Evolutionary conservation across 108 stramenopile genomes (phyloP).

Genomic region (Seminavis robusta): DNA sequence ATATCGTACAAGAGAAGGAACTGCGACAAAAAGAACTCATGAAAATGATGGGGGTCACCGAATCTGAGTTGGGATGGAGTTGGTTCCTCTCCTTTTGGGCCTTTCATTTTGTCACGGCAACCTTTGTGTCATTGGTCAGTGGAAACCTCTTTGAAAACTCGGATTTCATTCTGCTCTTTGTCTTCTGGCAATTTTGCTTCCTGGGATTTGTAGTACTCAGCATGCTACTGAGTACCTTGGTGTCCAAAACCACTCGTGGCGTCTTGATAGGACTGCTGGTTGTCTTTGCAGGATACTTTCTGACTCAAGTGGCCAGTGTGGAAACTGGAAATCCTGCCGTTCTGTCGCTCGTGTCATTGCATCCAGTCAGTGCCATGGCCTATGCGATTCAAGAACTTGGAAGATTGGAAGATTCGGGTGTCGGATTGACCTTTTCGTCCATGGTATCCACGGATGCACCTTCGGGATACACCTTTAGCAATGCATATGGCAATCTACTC

Average conservation of each 20-base stretch:
- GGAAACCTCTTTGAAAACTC: slow-evolving; percentile 48
- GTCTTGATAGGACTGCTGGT: slow-evolving; percentile 66
- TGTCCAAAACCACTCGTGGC: slow-evolving; percentile 64
- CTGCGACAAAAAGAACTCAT: slow-evolving; percentile 81
- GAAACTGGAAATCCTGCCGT: slow-evolving; percentile 24
- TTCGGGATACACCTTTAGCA: slow-evolving; percentile 49
- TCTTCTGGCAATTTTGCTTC: slow-evolving; percentile 64
- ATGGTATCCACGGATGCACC: slow-evolving; percentile 44
- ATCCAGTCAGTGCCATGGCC: slow-evolving; percentile 75
- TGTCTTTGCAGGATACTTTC: slow-evolving; percentile 75
- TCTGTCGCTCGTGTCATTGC: slow-evolving; percentile 51
- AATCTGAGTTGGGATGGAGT: slow-evolving; percentile 65
- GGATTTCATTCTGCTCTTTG: slow-evolving; percentile 27
- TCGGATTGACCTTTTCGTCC: slow-evolving; percentile 50
- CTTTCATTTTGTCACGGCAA: slow-evolving; percentile 54
- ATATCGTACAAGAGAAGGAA: slow-evolving; percentile 69
- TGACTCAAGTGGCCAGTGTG: slow-evolving; percentile 34
- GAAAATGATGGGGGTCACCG: slow-evolving; percentile 86
- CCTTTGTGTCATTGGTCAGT: slow-evolving; percentile 39
- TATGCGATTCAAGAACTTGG: slow-evolving; percentile 78
- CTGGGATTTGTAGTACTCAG: slow-evolving; percentile 43
- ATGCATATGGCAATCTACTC: slow-evolving; percentile 55
- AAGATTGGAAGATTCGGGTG: slow-evolving; percentile 63
- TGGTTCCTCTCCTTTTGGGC: slow-evolving; percentile 65
- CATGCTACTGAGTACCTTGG: slow-evolving; percentile 57